Conservation (phyloP, 2,329 filamentous ascomycete genomes). For the Xylaria sp. region DNA sequence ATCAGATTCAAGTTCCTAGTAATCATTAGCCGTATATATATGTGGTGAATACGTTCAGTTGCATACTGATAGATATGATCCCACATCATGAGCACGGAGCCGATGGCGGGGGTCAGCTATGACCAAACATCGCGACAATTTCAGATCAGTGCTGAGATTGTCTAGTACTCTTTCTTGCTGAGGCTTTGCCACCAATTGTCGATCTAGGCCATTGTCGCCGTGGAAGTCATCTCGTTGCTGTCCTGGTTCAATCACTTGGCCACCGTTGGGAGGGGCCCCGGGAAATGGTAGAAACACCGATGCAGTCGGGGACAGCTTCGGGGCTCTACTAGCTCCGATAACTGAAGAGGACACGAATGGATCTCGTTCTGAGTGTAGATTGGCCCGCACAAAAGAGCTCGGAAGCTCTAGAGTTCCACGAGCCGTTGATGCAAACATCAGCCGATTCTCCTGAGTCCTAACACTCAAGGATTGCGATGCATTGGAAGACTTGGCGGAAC, state of each 20-base stretch:
- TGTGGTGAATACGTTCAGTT: background rate
- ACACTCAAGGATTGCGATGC: conserved; percentile 43
- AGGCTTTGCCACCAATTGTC: conserved; percentile 8
- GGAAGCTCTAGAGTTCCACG: conserved; percentile 34
- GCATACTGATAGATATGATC: conserved; percentile 53
- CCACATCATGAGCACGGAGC: conserved; percentile 47
- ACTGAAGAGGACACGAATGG: conserved; percentile 57
- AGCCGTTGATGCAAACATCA: conserved; percentile 35
- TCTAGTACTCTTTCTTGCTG: conserved; percentile 39
- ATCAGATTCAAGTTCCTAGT: conserved; percentile 48
- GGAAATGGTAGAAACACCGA: conserved; percentile 63
- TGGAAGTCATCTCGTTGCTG: conserved; percentile 27
- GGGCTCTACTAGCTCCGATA: conserved; percentile 42
- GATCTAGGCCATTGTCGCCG: conserved; percentile 16
- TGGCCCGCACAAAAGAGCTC: conserved; percentile 30
- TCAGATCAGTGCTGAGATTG: conserved; percentile 52
- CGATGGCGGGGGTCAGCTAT: conserved; percentile 43
- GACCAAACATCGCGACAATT: conserved; percentile 53
- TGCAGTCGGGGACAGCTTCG: conserved; percentile 68
- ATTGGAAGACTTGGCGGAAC: conserved; percentile 52
- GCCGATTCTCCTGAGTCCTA: conserved; percentile 38
- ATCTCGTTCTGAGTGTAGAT: conserved; percentile 48
- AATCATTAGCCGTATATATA: conserved; percentile 23
- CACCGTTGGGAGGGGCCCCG: conserved; percentile 23
- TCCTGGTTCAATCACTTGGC: conserved; percentile 27